Conservation (phyloP, 805 yeast genomes). For the Wickerhamiella kurtzmanii region DNA sequence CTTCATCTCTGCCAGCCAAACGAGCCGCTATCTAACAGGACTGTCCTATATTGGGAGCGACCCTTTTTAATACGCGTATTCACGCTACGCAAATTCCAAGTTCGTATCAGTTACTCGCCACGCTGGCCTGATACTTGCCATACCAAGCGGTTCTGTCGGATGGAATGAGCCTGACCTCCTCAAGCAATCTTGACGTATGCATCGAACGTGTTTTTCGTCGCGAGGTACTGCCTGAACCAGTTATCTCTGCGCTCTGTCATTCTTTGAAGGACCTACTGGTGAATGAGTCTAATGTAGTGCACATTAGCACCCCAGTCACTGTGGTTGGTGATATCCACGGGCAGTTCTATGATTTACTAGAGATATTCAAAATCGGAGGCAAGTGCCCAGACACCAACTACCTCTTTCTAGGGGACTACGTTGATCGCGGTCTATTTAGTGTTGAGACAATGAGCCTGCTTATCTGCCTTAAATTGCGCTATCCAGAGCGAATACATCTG, state of each 20-base stretch:
- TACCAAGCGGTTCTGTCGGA: neutral
- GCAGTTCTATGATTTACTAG: conserved; percentile 85
- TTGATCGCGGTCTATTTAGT: conserved; percentile 86
- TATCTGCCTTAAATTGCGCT: conserved; percentile 70
- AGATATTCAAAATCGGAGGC: conserved; percentile 89
- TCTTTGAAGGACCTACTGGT: conserved; percentile 71
- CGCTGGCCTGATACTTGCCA: neutral
- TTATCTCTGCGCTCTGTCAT: conserved; percentile 59
- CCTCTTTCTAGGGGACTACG: conserved; percentile 87
- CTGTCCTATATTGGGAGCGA: no score
- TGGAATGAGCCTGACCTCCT: conserved; percentile 10
- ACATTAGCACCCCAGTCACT: conserved; percentile 74
- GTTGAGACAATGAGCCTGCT: conserved; percentile 83
- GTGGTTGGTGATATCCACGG: conserved; percentile 98
- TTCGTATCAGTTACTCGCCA: neutral
- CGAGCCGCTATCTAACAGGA: no score
- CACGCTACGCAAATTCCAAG: no score
- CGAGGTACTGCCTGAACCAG: conserved; percentile 55
- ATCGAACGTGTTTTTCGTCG: conserved; percentile 51
- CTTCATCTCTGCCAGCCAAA: no score
- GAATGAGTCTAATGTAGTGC: conserved; percentile 74
- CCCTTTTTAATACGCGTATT: no score
- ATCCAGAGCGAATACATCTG: conserved; percentile 69
- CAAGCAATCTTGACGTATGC: conserved; percentile 46
- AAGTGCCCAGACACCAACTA: conserved; percentile 87